Conservation (phyloP, 495 filamentous ascomycete genomes). For the Talaromyces proteolyticus region DNA sequence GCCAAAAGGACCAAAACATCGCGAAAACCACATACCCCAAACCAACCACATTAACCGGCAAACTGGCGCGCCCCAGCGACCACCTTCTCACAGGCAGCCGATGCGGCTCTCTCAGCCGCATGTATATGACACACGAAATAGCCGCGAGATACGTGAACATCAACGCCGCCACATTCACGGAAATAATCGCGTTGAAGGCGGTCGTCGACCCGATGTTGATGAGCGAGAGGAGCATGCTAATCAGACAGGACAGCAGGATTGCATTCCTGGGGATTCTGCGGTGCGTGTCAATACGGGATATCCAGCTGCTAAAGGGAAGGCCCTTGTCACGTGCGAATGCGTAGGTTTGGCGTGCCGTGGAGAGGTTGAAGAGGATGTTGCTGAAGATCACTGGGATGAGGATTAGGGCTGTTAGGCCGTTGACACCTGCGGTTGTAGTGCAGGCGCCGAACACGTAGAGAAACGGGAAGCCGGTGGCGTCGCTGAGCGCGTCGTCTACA, state of each 20-base stretch:
- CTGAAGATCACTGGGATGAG: constrained; percentile 34
- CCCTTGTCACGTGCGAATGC: constrained; percentile 49
- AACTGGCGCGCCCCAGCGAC: constrained; percentile 28
- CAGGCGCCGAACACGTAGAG: constrained; percentile 28
- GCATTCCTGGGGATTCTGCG: constrained; percentile 48
- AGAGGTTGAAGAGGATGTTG: constrained; percentile 31
- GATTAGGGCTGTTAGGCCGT: constrained; percentile 31
- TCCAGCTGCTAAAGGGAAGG: constrained; percentile 29
- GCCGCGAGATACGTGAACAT: constrained; percentile 36
- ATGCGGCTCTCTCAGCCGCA: constrained; percentile 25
- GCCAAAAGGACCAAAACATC: constrained; percentile 38
- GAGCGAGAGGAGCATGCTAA: constrained; percentile 26
- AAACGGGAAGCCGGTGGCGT: constrained; percentile 30
- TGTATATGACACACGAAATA: constrained; percentile 29
- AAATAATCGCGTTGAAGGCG: constrained; percentile 43
- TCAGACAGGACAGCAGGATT: constrained; percentile 25
- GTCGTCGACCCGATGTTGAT: constrained; percentile 35
- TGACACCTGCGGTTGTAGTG: constrained; percentile 21
- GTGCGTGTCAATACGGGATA: constrained; percentile 29
- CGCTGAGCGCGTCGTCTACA: constrained; percentile 23
- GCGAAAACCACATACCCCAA: constrained; percentile 22
- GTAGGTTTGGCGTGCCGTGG: constrained; percentile 39
- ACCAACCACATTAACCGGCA: constrained; percentile 29
- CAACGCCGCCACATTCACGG: constrained; percentile 31
- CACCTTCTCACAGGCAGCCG: constrained; percentile 35